Evolutionary conservation across 352 stramenopile species (phyloP).

Genomic region (Globisporangium recalcitrans): DNA sequence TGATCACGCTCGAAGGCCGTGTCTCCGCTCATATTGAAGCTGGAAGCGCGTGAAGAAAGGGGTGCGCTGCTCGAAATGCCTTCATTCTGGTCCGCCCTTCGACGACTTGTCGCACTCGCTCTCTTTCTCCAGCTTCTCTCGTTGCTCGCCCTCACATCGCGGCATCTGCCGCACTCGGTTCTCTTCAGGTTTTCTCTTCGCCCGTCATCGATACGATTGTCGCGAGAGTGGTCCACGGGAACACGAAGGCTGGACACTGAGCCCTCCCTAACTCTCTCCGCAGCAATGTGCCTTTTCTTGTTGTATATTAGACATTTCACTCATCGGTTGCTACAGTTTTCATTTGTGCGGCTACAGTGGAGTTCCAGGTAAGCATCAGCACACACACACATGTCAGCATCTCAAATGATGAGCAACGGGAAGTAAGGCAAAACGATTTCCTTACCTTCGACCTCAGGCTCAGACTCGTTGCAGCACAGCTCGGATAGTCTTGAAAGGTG

Average conservation of each 20-base stretch:
- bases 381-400: neutral
- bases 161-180: neutral
- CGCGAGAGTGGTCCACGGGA: neutral
- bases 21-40: neutral
- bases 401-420: neutral
- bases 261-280: neutral
- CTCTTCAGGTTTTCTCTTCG: neutral
- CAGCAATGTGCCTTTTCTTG: neutral
- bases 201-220: neutral
- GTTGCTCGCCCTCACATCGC: neutral
- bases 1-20: neutral
- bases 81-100: neutral
- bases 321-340: conserved; percentile 1
- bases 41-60: neutral
- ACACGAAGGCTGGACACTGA: neutral
- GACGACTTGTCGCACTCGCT: too few species aligned
- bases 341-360: neutral
- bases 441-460: neutral
- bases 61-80: neutral
- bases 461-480: neutral
- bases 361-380: neutral
- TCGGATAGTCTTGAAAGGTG: neutral
- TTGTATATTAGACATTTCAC: conserved; percentile 1
- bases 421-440: neutral
- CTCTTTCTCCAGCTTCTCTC: too few species aligned